Percentiles rank a stretch among this genome's conserved stretches.
These are phyloP conservation scores for Hymenoscyphus occultus DNA, from an alignment of 2,329 filamentous ascomycete species.

Conservation along the genomic window DNA sequence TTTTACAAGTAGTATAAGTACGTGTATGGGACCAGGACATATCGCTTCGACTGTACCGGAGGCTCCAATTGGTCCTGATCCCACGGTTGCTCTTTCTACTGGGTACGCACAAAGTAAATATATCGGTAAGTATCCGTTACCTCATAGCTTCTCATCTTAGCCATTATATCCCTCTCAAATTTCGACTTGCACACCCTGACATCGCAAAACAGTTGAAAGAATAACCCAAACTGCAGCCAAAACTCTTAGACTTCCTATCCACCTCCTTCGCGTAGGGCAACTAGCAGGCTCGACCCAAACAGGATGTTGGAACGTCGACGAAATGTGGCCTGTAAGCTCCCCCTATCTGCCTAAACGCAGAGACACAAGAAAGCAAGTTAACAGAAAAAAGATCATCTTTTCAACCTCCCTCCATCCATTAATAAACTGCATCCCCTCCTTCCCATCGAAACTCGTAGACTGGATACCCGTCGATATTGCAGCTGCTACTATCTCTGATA, in stretches of 20 bases:
- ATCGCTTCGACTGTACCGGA: constrained; percentile 21
- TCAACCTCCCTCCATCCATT: constrained; percentile 13
- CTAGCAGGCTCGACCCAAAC: constrained; percentile 29
- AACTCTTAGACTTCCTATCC: constrained; percentile 21
- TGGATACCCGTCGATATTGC: constrained; percentile 33
- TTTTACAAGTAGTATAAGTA: constrained; percentile 32
- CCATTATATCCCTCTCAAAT: no score
- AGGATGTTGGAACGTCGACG: constrained; percentile 28
- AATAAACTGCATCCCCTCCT: constrained; percentile 18
- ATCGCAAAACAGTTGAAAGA: constrained; percentile 23
- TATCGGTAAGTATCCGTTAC: constrained; percentile 20
- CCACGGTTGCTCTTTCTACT: constrained; percentile 24
- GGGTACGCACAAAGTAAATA: constrained; percentile 35
- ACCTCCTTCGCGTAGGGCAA: constrained; percentile 31
- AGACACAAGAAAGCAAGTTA: background rate
- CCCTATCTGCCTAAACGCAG: background rate
- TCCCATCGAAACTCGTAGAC: constrained; percentile 22
- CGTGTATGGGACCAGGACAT: constrained; percentile 29
- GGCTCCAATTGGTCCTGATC: constrained; percentile 24
- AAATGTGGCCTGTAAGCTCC: constrained; percentile 28
- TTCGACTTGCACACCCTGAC: background rate
- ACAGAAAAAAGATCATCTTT: constrained; percentile 15
- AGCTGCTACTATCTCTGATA: constrained; percentile 22
- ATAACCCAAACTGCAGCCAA: constrained; percentile 26
- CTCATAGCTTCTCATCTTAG: no score